These are phyloP conservation scores for Naganishia albida DNA, from an alignment of 1,284 basidiomycete genomes.

Conservation along the genomic window DNA sequence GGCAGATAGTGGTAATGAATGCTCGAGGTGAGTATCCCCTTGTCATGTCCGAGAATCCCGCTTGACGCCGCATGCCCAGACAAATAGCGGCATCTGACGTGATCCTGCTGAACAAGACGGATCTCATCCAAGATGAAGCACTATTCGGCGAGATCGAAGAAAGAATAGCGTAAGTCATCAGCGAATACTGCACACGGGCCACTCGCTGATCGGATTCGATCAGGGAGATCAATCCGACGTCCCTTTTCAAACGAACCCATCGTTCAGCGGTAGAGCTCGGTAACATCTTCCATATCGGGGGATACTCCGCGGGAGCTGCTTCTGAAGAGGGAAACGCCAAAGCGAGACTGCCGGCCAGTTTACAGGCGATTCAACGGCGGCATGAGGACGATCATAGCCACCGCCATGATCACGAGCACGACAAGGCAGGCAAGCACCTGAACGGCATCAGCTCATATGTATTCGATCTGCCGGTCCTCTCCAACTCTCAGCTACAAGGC, in stretches of 20 bases:
- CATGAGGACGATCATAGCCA: constrained; percentile 42
- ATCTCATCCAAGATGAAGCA: constrained; percentile 61
- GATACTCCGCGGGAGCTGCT: constrained; percentile 60
- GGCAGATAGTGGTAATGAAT: constrained; percentile 66
- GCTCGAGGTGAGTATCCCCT: constrained; percentile 62
- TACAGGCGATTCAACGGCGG: constrained; percentile 36
- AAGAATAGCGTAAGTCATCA: constrained; percentile 57
- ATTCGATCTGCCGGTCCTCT: constrained; percentile 65
- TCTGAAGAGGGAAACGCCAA: constrained; percentile 24
- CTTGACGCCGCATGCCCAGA: background rate
- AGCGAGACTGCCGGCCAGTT: constrained; percentile 13
- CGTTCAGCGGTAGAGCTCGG: constrained; percentile 68
- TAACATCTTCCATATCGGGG: constrained; percentile 73
- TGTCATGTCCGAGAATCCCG: background rate
- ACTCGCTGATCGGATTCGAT: background rate
- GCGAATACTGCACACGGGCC: background rate
- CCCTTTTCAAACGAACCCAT: constrained; percentile 69
- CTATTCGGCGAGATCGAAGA: constrained; percentile 57
- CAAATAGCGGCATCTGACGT: constrained; percentile 89
- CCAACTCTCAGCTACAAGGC: constrained; percentile 36
- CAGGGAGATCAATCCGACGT: constrained; percentile 72
- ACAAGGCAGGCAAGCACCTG: constrained; percentile 30
- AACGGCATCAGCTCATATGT: constrained; percentile 66
- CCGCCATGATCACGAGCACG: constrained; percentile 40
- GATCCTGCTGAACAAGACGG: constrained; percentile 83